phyloP scores from a whole-genome alignment of 2,329 filamentous ascomycete genomes.

The Xylariomycetidae sp. region DNA sequence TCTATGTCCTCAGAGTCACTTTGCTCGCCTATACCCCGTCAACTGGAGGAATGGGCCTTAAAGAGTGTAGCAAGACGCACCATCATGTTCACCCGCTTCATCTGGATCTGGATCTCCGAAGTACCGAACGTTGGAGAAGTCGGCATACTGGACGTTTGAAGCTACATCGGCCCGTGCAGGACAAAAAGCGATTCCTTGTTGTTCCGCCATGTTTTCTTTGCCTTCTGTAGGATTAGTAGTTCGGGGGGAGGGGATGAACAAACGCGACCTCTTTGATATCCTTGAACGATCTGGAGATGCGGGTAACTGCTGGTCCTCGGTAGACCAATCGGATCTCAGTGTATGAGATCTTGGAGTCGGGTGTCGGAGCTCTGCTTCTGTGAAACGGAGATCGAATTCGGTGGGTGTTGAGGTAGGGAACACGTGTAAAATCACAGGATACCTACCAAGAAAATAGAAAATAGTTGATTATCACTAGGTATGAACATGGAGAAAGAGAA shows the following conservation, averaged over 20 bases:
- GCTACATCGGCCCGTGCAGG: slow-evolving; percentile 15
- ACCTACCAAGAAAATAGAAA: too few species aligned
- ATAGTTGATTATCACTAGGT: too few species aligned
- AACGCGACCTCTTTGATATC: too few species aligned
- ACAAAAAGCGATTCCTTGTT: slow-evolving; percentile 16
- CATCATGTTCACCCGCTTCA: slow-evolving; percentile 15
- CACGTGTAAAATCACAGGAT: too few species aligned
- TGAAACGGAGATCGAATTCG: too few species aligned
- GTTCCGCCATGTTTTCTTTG: slow-evolving; percentile 17
- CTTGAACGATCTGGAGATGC: slow-evolving; percentile 14
- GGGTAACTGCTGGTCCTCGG: slow-evolving; percentile 18
- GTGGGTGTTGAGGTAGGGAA: too few species aligned
- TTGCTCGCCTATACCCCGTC: slow-evolving; percentile 12
- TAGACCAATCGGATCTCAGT: too few species aligned
- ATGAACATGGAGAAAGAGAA: too few species aligned
- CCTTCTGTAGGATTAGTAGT: too few species aligned
- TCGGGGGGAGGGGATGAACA: too few species aligned
- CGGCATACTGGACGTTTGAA: slow-evolving; percentile 14
- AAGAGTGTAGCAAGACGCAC: slow-evolving; percentile 11
- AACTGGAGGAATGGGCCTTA: slow-evolving; percentile 15
- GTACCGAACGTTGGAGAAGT: slow-evolving; percentile 18
- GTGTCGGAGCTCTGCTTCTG: too few species aligned
- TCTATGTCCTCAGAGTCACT: slow-evolving; percentile 11
- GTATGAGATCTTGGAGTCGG: too few species aligned
- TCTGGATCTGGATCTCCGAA: slow-evolving; percentile 9